Conservation (phyloP, 129 eudicot species). For the Artemisia annua region DNA sequence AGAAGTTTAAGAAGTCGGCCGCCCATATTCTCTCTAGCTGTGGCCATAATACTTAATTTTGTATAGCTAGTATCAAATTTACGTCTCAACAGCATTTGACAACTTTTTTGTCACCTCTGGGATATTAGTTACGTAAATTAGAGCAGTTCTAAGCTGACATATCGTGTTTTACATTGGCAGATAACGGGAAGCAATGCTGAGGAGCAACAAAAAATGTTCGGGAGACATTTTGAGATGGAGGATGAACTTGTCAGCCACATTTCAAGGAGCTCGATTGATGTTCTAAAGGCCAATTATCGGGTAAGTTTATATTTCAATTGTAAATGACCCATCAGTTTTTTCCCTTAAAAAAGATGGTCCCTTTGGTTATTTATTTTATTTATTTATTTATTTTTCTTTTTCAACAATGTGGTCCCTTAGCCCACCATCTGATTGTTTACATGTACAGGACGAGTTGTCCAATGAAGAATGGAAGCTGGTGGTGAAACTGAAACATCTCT, state of each 20-base stretch:
- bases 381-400: no score
- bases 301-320: conserved; percentile 28
- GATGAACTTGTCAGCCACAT: conserved; percentile 95
- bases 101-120: no score
- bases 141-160: background rate
- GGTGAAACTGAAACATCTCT: conserved; percentile 71
- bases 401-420: no score
- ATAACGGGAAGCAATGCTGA: conserved; percentile 81
- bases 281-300: conserved; percentile 82
- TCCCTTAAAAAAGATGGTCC: no score
- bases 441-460: conserved; percentile 64
- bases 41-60: background rate
- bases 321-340: background rate
- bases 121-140: no score
- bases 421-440: background rate
- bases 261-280: conserved; percentile 75
- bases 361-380: no score
- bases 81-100: no score
- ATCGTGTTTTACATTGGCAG: conserved; percentile 28
- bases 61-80: background rate
- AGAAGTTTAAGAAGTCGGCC: background rate
- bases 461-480: conserved; percentile 74
- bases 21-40: background rate
- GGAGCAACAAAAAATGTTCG: conserved; percentile 93
- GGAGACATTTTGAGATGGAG: conserved; percentile 90